phyloP scores from a whole-genome alignment of 306 rosid genomes.

The Cicer judaicum region DNA sequence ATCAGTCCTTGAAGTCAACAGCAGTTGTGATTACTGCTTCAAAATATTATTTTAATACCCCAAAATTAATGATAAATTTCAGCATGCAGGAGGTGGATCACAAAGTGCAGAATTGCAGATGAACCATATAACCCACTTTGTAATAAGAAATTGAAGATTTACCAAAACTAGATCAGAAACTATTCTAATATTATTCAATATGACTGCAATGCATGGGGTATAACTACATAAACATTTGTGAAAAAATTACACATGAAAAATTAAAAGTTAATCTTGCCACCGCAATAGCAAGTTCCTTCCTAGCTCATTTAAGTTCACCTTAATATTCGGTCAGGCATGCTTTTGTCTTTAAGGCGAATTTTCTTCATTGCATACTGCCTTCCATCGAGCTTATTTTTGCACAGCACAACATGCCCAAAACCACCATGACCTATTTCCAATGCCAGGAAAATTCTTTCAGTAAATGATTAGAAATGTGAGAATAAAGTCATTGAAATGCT shows the following conservation, averaged over 20 bases:
- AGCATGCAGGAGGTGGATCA: slow-evolving; percentile 38
- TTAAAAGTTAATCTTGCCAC: slow-evolving; percentile 9
- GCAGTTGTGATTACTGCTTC: slow-evolving; percentile 1
- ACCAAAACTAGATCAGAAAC: slow-evolving; percentile 6
- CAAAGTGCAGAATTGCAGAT: slow-evolving; percentile 20
- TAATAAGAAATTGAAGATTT: slow-evolving; percentile 33
- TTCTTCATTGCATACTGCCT: slow-evolving; percentile 96
- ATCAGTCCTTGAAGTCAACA: slow-evolving; percentile 10
- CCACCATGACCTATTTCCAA: slow-evolving; percentile 87
- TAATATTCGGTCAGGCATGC: slow-evolving; percentile 82
- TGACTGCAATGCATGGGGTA: slow-evolving; percentile 34
- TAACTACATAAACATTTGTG: slow-evolving; percentile 11
- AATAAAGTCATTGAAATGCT: slow-evolving; percentile 20
- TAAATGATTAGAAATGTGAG: slow-evolving; percentile 38
- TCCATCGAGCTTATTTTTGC: slow-evolving; percentile 95
- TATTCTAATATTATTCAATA: slow-evolving; percentile 27
- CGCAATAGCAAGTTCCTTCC: slow-evolving; percentile 14
- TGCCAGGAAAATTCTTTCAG: slow-evolving; percentile 37
- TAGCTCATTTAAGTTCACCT: slow-evolving; percentile 60
- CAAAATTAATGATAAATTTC: slow-evolving; percentile 39
- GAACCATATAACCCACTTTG: slow-evolving; percentile 23
- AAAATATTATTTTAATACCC: slow-evolving; percentile 7
- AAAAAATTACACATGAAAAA: slow-evolving; percentile 26
- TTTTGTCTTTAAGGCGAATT: slow-evolving; percentile 89
- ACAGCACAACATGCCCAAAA: slow-evolving; percentile 90